Percentiles rank a stretch among this genome's conserved stretches.
Evolutionary conservation across 139 green algal genomes (phyloP).

Genomic region (Micractinium sp.): DNA sequence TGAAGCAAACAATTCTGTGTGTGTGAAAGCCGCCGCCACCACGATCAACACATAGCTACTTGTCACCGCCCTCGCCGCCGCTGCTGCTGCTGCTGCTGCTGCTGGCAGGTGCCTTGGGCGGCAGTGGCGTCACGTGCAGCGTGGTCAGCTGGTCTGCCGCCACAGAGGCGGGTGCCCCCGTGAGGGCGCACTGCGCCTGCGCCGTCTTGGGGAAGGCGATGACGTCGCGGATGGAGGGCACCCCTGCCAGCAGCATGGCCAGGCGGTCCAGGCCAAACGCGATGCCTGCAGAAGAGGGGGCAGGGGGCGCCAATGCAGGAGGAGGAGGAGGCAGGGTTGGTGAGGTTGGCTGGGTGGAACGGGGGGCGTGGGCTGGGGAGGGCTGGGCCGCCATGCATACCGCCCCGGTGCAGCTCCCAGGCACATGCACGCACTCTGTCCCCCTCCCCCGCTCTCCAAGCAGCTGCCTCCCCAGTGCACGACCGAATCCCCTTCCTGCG

Average conservation of each 20-base stretch:
- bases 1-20: not conserved
- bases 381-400: too few species aligned
- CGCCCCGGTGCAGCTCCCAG: not conserved
- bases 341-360: too few species aligned
- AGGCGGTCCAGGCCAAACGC: slow-evolving; percentile 95
- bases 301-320: too few species aligned
- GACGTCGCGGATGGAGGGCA: slow-evolving; percentile 93
- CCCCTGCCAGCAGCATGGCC: slow-evolving; percentile 91
- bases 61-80: not conserved
- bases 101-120: not conserved
- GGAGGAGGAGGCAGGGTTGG: not conserved
- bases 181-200: slow-evolving; percentile 86
- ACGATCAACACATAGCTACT: too few species aligned
- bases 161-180: slow-evolving; percentile 72
- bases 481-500: too few species aligned
- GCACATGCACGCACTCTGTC: too few species aligned
- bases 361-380: too few species aligned
- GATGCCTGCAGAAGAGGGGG: slow-evolving; percentile 60
- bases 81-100: slow-evolving; percentile 16
- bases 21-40: not conserved
- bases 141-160: slow-evolving; percentile 69
- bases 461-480: too few species aligned
- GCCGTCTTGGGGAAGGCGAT: slow-evolving; percentile 99
- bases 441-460: too few species aligned
- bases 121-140: slow-evolving; percentile 56